A percentile compares a stretch with the other conserved stretches of the same genome.
Conservation (phyloP, 768 basidiomycete genomes). For the Xanthoconium stramineum region DNA sequence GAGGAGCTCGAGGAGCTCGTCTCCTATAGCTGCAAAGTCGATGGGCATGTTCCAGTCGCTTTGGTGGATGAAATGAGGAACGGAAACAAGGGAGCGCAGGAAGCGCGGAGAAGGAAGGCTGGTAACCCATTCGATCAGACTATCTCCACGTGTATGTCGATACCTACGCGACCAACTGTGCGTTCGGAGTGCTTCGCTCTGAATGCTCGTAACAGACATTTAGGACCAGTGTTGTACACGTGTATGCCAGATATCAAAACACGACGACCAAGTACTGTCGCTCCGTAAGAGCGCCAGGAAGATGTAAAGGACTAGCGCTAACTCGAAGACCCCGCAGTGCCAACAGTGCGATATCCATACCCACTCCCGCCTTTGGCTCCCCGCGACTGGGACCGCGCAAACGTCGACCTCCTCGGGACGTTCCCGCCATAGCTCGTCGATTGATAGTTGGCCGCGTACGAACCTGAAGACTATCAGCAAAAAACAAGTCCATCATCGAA, state of each 20-base stretch:
- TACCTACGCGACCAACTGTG: neutral
- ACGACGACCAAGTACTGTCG: neutral
- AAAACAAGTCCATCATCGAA: neutral
- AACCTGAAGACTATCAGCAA: neutral
- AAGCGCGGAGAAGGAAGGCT: no score
- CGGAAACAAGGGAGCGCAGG: no score
- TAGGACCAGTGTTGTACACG: neutral
- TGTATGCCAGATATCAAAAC: neutral
- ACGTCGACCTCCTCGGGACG: constrained; percentile 3
- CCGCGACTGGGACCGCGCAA: neutral
- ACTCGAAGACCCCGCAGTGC: neutral
- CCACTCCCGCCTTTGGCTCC: neutral
- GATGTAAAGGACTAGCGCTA: neutral
- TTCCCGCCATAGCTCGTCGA: constrained; percentile 20
- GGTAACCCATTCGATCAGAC: no score
- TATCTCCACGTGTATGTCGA: no score
- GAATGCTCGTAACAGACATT: no score
- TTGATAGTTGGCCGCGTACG: constrained; percentile 19
- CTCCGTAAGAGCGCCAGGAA: no score
- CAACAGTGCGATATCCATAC: neutral
- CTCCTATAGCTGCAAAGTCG: constrained; percentile 9
- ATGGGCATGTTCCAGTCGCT: constrained; percentile 4
- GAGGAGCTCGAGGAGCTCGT: no score
- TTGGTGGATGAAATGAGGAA: no score
- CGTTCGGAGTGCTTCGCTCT: no score